phyloP scores from a whole-genome alignment of 2,329 filamentous ascomycete species.

The Tetracladium maxilliforme region DNA sequence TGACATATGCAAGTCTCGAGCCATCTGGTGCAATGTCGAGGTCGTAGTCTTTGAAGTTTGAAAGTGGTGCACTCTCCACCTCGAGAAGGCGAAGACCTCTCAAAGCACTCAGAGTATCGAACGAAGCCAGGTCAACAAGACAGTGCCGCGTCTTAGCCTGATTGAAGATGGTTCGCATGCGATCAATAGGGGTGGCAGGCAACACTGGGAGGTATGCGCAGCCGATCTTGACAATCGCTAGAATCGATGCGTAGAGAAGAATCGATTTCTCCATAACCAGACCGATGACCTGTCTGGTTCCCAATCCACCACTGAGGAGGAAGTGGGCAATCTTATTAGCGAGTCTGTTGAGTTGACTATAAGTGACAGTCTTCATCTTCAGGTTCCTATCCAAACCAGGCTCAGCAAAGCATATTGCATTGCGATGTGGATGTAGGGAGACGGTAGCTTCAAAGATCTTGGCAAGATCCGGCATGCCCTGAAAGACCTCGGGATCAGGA shows the following conservation, averaged over 20 bases:
- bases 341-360: conserved; percentile 42
- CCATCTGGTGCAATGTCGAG: conserved; percentile 21
- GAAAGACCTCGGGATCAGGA: conserved; percentile 15
- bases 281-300: conserved; percentile 45
- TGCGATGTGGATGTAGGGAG: conserved; percentile 27
- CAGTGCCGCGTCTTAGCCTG: conserved; percentile 35
- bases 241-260: conserved; percentile 56
- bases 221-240: conserved; percentile 61
- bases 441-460: conserved; percentile 39
- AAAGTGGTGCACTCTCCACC: too few relatives aligned
- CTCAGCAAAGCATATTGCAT: conserved; percentile 51
- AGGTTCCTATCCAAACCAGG: conserved; percentile 22
- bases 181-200: conserved; percentile 50
- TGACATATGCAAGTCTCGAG: conserved; percentile 53
- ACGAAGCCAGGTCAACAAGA: conserved; percentile 20
- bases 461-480: conserved; percentile 27
- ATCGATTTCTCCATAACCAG: conserved; percentile 67
- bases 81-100: too few relatives aligned
- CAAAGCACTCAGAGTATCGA: conserved; percentile 4
- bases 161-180: conserved; percentile 44
- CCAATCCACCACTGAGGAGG: conserved; percentile 30
- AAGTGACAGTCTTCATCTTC: conserved; percentile 37
- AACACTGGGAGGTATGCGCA: conserved; percentile 70
- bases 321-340: conserved; percentile 50
- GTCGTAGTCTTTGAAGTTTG: conserved; percentile 18